Evolutionary conservation across 441 rosid species (phyloP).

Genomic region (Biscutella laevigata): DNA sequence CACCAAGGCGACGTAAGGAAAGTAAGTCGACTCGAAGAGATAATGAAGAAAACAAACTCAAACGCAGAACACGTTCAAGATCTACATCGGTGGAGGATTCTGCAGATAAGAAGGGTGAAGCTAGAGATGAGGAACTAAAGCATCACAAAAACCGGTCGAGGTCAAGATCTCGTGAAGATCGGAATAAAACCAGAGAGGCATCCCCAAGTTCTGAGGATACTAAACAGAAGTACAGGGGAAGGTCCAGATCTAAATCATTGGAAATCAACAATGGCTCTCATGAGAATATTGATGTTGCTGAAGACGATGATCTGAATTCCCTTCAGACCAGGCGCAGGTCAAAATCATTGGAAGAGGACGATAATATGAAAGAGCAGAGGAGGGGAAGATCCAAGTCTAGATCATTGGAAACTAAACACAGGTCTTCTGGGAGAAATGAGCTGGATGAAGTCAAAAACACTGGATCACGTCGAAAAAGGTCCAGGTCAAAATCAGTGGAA

Average conservation of each 20-base stretch:
- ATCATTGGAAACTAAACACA: slow-evolving; percentile 38
- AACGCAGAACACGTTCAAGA: slow-evolving; percentile 44
- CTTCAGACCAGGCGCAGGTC: slow-evolving; percentile 23
- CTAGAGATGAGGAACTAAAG: slow-evolving; percentile 35
- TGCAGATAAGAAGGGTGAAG: slow-evolving; percentile 33
- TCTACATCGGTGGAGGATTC: slow-evolving; percentile 55
- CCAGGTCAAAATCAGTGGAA: slow-evolving; percentile 53
- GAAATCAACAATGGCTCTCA: slow-evolving; percentile 22
- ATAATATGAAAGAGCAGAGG: slow-evolving; percentile 27
- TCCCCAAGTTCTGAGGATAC: slow-evolving; percentile 39
- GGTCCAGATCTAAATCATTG: slow-evolving; percentile 46
- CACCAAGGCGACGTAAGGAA: slow-evolving; percentile 54
- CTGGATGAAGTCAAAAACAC: slow-evolving; percentile 31
- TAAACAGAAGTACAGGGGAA: slow-evolving; percentile 37
- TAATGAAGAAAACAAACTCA: slow-evolving; percentile 37
- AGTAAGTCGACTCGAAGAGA: slow-evolving; percentile 46
- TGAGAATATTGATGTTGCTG: slow-evolving; percentile 26
- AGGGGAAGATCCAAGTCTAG: slow-evolving; percentile 35
- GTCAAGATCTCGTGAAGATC: slow-evolving; percentile 49
- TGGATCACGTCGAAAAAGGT: slow-evolving; percentile 44
- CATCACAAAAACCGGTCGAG: slow-evolving; percentile 41
- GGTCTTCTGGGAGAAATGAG: slow-evolving; percentile 28
- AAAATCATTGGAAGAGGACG: slow-evolving; percentile 18
- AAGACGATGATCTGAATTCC: slow-evolving; percentile 25
- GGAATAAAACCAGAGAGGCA: slow-evolving; percentile 31